A percentile compares a stretch with the other conserved stretches of the same genome.
Evolutionary conservation across 257 asterid species (phyloP).

Genomic region (Fraxinus quadrangulata): DNA sequence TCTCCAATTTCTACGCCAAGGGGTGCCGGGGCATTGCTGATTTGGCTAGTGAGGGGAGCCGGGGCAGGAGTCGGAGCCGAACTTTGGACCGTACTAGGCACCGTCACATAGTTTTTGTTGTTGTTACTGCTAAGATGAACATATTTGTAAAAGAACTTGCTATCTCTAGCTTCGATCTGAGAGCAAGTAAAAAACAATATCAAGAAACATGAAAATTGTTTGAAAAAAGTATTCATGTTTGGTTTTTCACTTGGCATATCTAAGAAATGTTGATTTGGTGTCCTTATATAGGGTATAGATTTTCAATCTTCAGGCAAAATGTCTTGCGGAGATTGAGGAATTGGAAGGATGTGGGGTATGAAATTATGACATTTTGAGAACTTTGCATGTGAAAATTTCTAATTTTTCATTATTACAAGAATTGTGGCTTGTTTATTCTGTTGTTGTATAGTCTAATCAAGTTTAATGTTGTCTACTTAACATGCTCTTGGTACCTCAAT

Average conservation of each 20-base stretch:
- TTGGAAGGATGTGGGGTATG: slow-evolving; percentile 37
- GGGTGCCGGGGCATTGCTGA: slow-evolving; percentile 24
- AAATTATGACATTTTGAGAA: slow-evolving; percentile 39
- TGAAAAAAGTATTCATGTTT: slow-evolving; percentile 42
- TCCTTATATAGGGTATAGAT: slow-evolving; percentile 1
- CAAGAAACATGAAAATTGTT: slow-evolving; percentile 32
- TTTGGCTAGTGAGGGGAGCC: slow-evolving; percentile 35
- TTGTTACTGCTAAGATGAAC: slow-evolving; percentile 26
- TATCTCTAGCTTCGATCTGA: slow-evolving; percentile 49
- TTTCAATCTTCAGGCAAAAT: slow-evolving; percentile 30
- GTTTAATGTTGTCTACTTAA: background rate
- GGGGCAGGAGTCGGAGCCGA: slow-evolving; percentile 30
- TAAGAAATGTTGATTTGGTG: background rate
- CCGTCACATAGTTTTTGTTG: slow-evolving; percentile 24
- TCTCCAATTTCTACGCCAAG: background rate
- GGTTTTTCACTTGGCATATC: slow-evolving; percentile 14
- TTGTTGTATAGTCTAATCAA: too few relatives aligned
- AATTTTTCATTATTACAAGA: background rate
- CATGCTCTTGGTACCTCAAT: background rate
- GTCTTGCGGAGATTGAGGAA: slow-evolving; percentile 62
- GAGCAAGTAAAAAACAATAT: slow-evolving; percentile 21
- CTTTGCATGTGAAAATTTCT: slow-evolving; percentile 52
- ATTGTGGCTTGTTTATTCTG: background rate
- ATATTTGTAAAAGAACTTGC: slow-evolving; percentile 47
- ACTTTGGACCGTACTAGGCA: slow-evolving; percentile 17